Percentiles rank a stretch among this genome's conserved stretches.
Evolutionary conservation across 805 yeast species (phyloP).

Genomic region (Kluyveromyces aestuarii): DNA sequence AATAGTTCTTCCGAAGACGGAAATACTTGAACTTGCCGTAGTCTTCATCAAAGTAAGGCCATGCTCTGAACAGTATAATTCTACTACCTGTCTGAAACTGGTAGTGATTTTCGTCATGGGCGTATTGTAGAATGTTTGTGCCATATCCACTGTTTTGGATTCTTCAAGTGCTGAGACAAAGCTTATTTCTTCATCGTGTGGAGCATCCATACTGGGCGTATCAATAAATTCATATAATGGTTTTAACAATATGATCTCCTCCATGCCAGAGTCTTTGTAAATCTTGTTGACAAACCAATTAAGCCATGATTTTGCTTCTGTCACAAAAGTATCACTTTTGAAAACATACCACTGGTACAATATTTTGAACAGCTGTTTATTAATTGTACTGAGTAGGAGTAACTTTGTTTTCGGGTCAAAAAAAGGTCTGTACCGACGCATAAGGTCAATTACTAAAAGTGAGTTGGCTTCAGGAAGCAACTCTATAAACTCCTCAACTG

Average conservation of each 20-base stretch:
- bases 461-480: conserved; percentile 8
- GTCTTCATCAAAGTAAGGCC: conserved; percentile 29
- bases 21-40: conserved; percentile 11
- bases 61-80: conserved; percentile 44
- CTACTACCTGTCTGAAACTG: conserved; percentile 58
- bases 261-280: conserved; percentile 4
- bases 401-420: conserved; percentile 8
- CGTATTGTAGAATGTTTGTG: conserved; percentile 21
- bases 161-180: conserved; percentile 5
- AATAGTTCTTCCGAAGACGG: conserved; percentile 27
- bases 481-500: conserved; percentile 15
- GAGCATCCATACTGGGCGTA: conserved; percentile 6
- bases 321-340: conserved; percentile 5
- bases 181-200: conserved; percentile 16
- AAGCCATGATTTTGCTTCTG: conserved; percentile 16
- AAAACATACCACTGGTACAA: conserved; percentile 19
- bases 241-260: conserved; percentile 6
- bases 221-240: conserved; percentile 8
- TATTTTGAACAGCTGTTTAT: conserved; percentile 17
- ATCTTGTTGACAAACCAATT: conserved; percentile 13
- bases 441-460: conserved; percentile 6
- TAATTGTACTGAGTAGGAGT: conserved; percentile 8
- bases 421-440: conserved; percentile 8
- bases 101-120: conserved; percentile 36
- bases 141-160: neutral